Conservation (phyloP, 192 early-diverging fungal genomes). For the Obelidium mucronatum region DNA sequence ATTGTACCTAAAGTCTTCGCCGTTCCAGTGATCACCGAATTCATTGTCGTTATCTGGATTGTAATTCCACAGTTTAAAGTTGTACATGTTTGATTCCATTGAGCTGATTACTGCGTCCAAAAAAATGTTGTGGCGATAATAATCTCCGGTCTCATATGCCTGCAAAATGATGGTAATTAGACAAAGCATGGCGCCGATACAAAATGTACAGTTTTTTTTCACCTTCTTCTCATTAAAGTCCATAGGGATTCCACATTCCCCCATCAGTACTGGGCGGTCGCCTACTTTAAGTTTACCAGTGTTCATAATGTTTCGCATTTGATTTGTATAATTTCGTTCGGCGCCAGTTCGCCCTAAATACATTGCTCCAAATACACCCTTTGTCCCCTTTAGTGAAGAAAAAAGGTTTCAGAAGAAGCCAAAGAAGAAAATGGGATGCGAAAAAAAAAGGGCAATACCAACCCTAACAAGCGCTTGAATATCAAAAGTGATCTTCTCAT, state of each 20-base stretch:
- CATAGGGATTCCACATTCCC: conserved; percentile 88
- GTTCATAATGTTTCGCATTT: conserved; percentile 70
- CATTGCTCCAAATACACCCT: conserved; percentile 73
- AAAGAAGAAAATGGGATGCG: conserved; percentile 3
- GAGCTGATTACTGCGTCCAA: conserved; percentile 77
- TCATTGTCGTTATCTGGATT: conserved; percentile 80
- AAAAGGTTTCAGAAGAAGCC: too few species aligned
- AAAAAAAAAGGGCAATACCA: conserved; percentile 1
- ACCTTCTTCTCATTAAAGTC: conserved; percentile 74
- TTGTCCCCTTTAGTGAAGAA: conserved; percentile 58
- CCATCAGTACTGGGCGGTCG: conserved; percentile 71
- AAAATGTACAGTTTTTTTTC: not conserved
- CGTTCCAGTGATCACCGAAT: conserved; percentile 85
- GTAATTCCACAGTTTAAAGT: conserved; percentile 90
- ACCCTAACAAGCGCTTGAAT: conserved; percentile 77
- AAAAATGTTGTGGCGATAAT: conserved; percentile 74
- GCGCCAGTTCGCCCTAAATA: conserved; percentile 81
- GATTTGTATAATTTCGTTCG: conserved; percentile 75
- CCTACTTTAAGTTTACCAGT: conserved; percentile 68
- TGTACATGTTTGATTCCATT: conserved; percentile 75
- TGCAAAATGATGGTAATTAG: not conserved
- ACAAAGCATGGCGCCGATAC: not conserved
- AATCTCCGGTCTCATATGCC: conserved; percentile 78
- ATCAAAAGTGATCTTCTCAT: conserved; percentile 79
- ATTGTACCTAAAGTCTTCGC: conserved; percentile 78